Percentiles rank a stretch among this genome's conserved stretches.
These are phyloP conservation scores for Nannizziopsis arthrosporioides DNA, from an alignment of 2,329 filamentous ascomycete species.

Conservation along the genomic window DNA sequence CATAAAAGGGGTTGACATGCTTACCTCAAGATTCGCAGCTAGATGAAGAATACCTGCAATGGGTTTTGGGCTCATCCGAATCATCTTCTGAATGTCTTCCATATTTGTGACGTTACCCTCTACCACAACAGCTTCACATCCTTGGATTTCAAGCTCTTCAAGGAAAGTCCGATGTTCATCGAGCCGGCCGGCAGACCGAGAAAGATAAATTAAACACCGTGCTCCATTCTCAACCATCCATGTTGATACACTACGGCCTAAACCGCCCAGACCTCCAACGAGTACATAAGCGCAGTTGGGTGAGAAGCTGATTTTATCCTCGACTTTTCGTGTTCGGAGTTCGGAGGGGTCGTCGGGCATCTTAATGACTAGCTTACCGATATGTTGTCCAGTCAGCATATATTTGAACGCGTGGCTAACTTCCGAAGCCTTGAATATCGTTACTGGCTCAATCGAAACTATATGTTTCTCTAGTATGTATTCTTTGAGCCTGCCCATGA, in stretches of 20 bases:
- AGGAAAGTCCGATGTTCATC: constrained; percentile 15
- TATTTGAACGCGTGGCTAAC: too few relatives aligned
- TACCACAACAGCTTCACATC: constrained; percentile 10
- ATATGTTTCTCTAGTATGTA: too few relatives aligned
- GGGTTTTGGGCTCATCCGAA: neutral
- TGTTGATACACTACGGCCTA: constrained; percentile 5
- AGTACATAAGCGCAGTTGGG: too few relatives aligned
- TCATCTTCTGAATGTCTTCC: constrained; percentile 5
- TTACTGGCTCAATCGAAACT: too few relatives aligned
- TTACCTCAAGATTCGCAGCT: constrained; percentile 10
- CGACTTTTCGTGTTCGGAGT: too few relatives aligned
- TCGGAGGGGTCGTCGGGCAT: too few relatives aligned
- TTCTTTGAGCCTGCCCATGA: too few relatives aligned
- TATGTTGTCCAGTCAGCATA: too few relatives aligned
- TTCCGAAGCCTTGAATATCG: too few relatives aligned
- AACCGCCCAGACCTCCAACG: neutral
- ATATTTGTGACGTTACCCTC: constrained; percentile 13
- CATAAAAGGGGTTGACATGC: too few relatives aligned
- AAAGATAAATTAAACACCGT: constrained; percentile 23
- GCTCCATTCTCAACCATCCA: constrained; percentile 18
- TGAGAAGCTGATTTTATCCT: too few relatives aligned
- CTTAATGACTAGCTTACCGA: too few relatives aligned
- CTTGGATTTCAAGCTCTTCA: constrained; percentile 13
- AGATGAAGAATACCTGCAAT: constrained; percentile 12
- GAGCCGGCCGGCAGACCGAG: constrained; percentile 15